Percentiles rank a stretch among this genome's conserved stretches.
These are phyloP conservation scores for Pleurotus platypus DNA, from an alignment of 768 basidiomycete genomes.

Conservation along the genomic window DNA sequence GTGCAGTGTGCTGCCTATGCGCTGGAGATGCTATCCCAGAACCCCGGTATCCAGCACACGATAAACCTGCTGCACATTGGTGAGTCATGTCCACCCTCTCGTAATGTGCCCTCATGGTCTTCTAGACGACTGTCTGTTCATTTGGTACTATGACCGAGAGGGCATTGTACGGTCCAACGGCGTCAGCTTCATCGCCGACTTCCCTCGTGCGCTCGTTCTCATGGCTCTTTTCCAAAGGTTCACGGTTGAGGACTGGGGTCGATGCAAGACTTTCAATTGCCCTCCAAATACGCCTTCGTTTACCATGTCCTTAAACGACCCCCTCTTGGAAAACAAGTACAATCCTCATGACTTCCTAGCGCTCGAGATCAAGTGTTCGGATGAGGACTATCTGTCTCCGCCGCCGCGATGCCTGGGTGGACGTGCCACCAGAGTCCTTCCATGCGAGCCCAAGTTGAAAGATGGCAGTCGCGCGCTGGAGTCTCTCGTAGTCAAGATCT, in stretches of 20 bases:
- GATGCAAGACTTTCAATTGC: background rate
- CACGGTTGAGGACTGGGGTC: slow-evolving; percentile 18
- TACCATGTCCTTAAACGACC: background rate
- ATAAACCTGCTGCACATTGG: slow-evolving; percentile 10
- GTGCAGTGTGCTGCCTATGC: slow-evolving; percentile 9
- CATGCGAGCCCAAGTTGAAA: no score
- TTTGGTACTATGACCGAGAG: background rate
- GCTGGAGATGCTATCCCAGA: slow-evolving; percentile 7
- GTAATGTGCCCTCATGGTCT: background rate
- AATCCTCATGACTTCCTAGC: background rate
- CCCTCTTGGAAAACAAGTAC: background rate
- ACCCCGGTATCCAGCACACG: slow-evolving; percentile 3
- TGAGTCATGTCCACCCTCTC: background rate
- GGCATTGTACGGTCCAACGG: slow-evolving; percentile 20
- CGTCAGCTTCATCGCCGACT: slow-evolving; percentile 20
- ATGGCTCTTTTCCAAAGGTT: slow-evolving; percentile 22
- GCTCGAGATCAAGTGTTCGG: background rate
- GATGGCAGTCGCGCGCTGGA: no score
- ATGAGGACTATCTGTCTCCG: background rate
- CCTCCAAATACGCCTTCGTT: background rate
- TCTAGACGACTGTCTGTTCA: slow-evolving; percentile 11
- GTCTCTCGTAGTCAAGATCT: no score
- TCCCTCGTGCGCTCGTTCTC: slow-evolving; percentile 21
- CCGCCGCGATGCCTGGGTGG: background rate
- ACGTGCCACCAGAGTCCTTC: background rate